These are phyloP conservation scores for Fusarium sp. DNA, from an alignment of 2,329 filamentous ascomycete species.

Conservation along the genomic window DNA sequence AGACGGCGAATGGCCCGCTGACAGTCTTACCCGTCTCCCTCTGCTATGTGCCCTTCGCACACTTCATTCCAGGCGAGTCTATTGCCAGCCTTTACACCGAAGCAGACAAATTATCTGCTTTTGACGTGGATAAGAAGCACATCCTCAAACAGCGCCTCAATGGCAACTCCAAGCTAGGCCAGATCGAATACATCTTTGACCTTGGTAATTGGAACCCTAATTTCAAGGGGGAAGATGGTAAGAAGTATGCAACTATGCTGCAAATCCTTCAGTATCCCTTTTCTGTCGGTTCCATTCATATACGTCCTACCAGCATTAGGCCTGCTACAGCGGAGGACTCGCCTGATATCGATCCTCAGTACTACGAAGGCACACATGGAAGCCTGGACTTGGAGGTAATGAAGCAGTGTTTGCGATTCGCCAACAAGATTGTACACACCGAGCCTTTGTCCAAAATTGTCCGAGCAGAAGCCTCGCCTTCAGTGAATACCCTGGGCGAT, in stretches of 20 bases:
- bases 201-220: slow-evolving; percentile 59
- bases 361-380: slow-evolving; percentile 54
- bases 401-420: slow-evolving; percentile 54
- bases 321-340: slow-evolving; percentile 38
- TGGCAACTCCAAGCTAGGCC: slow-evolving; percentile 51
- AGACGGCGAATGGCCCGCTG: slow-evolving; percentile 49
- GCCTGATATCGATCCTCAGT: slow-evolving; percentile 56
- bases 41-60: slow-evolving; percentile 55
- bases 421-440: slow-evolving; percentile 52
- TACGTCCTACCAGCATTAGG: slow-evolving; percentile 43
- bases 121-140: slow-evolving; percentile 40
- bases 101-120: slow-evolving; percentile 35
- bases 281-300: slow-evolving; percentile 60
- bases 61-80: slow-evolving; percentile 44
- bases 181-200: slow-evolving; percentile 62
- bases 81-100: slow-evolving; percentile 40
- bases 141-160: slow-evolving; percentile 51
- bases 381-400: slow-evolving; percentile 57
- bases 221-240: slow-evolving; percentile 50
- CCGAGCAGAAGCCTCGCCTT: slow-evolving; percentile 43
- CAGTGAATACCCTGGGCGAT: slow-evolving; percentile 31
- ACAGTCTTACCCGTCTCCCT: slow-evolving; percentile 56
- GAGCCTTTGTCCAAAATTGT: slow-evolving; percentile 54
- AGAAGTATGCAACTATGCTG: slow-evolving; percentile 60
- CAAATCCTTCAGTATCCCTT: slow-evolving; percentile 65